Percentiles rank a stretch among this genome's conserved stretches.
These are phyloP conservation scores for Trichoderma citrinoviride DNA, from an alignment of 2,329 filamentous ascomycete species.

Conservation along the genomic window DNA sequence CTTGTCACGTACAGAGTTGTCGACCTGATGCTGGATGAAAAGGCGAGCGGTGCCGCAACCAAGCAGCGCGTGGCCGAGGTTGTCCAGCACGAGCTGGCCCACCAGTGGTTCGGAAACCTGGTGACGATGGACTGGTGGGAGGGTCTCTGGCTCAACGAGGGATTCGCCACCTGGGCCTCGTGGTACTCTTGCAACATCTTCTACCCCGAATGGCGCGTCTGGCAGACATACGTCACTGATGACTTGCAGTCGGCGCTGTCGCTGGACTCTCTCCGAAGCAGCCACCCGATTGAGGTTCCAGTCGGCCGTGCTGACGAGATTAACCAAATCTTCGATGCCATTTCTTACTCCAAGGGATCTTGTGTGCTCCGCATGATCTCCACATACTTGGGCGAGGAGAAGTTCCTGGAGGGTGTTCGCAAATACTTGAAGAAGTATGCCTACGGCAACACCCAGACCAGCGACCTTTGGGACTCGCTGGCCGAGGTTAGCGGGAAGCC, in stretches of 20 bases:
- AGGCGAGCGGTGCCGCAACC: constrained; percentile 80
- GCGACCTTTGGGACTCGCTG: constrained; percentile 85
- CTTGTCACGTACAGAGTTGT: constrained; percentile 93
- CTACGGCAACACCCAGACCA: constrained; percentile 91
- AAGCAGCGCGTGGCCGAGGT: constrained; percentile 94
- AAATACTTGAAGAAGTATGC: constrained; percentile 93
- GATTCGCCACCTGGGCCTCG: constrained; percentile 62
- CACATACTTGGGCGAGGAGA: constrained; percentile 87
- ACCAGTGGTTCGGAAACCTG: constrained; percentile 97
- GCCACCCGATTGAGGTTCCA: constrained; percentile 93
- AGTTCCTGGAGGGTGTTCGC: constrained; percentile 88
- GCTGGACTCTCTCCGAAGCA: constrained; percentile 88
- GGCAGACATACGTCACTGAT: constrained; percentile 92
- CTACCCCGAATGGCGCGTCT: constrained; percentile 98
- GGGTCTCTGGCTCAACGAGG: constrained; percentile 93
- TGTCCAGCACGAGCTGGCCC: constrained; percentile 93
- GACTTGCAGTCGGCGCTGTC: constrained; percentile 84
- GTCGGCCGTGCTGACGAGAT: constrained; percentile 95
- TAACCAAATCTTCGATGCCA: constrained; percentile 97
- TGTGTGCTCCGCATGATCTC: constrained; percentile 97
- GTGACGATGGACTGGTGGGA: constrained; percentile 99
- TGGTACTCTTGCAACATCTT: constrained; percentile 86
- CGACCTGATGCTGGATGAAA: constrained; percentile 78
- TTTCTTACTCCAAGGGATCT: constrained; percentile 95
- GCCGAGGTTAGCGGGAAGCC: constrained; percentile 88